These are phyloP conservation scores for Mycena haematopus DNA, from an alignment of 768 basidiomycete genomes.

Conservation along the genomic window DNA sequence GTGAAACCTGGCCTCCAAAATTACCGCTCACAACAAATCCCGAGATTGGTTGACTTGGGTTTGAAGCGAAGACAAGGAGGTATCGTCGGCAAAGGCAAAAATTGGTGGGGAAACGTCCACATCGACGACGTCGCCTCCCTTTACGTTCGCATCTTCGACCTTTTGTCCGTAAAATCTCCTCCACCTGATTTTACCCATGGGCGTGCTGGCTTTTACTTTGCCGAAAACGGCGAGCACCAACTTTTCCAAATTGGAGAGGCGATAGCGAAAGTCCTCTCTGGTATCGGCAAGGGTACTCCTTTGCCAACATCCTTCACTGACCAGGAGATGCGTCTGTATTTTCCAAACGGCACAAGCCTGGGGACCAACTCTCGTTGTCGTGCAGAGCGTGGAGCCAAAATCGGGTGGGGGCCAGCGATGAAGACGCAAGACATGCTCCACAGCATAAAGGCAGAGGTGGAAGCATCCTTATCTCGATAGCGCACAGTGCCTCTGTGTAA, in stretches of 20 bases:
- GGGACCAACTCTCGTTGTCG: constrained; percentile 53
- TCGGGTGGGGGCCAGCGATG: constrained; percentile 62
- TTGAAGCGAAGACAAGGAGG: constrained; percentile 54
- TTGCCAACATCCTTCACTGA: constrained; percentile 53
- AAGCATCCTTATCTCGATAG: constrained; percentile 26
- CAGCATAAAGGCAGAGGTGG: constrained; percentile 54
- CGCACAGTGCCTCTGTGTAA: neutral
- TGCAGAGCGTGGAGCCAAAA: constrained; percentile 45
- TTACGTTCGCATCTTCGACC: constrained; percentile 49
- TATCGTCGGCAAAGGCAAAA: constrained; percentile 58
- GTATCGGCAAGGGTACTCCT: constrained; percentile 42
- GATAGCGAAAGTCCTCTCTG: constrained; percentile 43
- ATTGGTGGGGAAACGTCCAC: constrained; percentile 62
- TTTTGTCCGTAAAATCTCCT: constrained; percentile 33
- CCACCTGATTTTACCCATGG: constrained; percentile 48
- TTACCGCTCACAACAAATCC: constrained; percentile 57
- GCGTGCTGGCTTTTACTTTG: constrained; percentile 55
- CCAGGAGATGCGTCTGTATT: constrained; percentile 50
- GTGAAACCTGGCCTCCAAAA: constrained; percentile 59
- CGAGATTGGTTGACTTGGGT: constrained; percentile 46
- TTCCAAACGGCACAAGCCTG: constrained; percentile 40
- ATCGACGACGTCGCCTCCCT: constrained; percentile 59
- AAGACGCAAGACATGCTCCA: constrained; percentile 56
- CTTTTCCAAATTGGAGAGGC: constrained; percentile 44
- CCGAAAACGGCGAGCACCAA: constrained; percentile 53